A percentile compares a stretch with the other conserved stretches of the same genome.
phyloP scores from a whole-genome alignment of 352 stramenopile genomes.

The Thalassiosira livingstoniorum region DNA sequence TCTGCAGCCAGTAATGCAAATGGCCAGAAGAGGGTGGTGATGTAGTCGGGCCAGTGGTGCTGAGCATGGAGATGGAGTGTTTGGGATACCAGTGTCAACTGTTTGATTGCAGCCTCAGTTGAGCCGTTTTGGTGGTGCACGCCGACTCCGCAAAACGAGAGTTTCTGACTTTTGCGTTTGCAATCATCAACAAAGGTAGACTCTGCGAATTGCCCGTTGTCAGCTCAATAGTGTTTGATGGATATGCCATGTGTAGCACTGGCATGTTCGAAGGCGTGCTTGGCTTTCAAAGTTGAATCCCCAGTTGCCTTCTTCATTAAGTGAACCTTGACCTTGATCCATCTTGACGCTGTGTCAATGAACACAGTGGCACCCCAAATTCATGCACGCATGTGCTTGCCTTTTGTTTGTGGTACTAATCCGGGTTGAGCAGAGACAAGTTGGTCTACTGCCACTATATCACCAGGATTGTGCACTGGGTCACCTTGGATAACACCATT shows the following conservation, averaged over 20 bases:
- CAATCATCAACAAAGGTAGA: slow-evolving; percentile 18
- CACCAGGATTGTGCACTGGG: no score
- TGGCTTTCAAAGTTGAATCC: slow-evolving; percentile 47
- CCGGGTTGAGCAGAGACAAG: slow-evolving; percentile 20
- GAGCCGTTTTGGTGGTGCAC: slow-evolving; percentile 22
- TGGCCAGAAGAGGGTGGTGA: slow-evolving; percentile 55
- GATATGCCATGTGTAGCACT: slow-evolving; percentile 15
- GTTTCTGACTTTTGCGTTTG: slow-evolving; percentile 15
- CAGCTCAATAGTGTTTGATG: slow-evolving; percentile 45
- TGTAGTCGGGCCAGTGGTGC: slow-evolving; percentile 42
- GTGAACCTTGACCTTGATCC: slow-evolving; percentile 45
- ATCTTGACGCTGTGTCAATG: slow-evolving; percentile 44
- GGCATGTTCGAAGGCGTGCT: slow-evolving; percentile 50
- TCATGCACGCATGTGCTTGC: not conserved
- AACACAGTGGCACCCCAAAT: slow-evolving; percentile 51
- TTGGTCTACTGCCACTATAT: not conserved
- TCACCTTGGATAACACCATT: no score
- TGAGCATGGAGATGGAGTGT: slow-evolving; percentile 53
- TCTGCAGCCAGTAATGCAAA: slow-evolving; percentile 47
- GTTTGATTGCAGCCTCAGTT: slow-evolving; percentile 42
- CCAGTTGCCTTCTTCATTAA: slow-evolving; percentile 22
- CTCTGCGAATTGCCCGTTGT: slow-evolving; percentile 52
- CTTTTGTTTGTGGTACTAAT: slow-evolving; percentile 15
- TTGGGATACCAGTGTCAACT: slow-evolving; percentile 49
- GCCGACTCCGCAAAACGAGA: slow-evolving; percentile 5